These are phyloP conservation scores for Linum lewisii DNA, from an alignment of 345 rosid species.

Conservation along the genomic window DNA sequence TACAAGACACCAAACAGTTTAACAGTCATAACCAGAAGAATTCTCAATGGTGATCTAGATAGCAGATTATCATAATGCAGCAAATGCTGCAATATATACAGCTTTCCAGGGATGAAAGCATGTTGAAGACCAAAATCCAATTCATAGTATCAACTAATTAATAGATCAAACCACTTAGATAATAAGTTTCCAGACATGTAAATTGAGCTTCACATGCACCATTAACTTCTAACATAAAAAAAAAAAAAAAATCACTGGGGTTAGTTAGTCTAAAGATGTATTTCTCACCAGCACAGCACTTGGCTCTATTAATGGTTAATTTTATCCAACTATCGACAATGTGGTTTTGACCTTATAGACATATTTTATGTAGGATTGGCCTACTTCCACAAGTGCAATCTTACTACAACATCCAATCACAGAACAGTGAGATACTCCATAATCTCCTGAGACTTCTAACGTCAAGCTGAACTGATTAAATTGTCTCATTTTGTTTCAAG, in stretches of 20 bases:
- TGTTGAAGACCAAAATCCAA: too few relatives aligned
- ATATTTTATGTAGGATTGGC: not conserved
- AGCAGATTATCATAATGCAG: not conserved
- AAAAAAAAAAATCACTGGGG: not conserved
- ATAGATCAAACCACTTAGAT: too few relatives aligned
- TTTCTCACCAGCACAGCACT: not conserved
- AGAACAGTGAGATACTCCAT: not conserved
- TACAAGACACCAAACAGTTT: conserved; percentile 13
- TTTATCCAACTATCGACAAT: not conserved
- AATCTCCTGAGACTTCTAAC: not conserved
- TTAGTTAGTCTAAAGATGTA: not conserved
- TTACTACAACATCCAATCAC: not conserved
- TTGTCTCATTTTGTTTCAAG: not conserved
- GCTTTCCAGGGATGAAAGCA: not conserved
- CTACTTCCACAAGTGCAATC: not conserved
- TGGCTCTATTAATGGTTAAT: not conserved
- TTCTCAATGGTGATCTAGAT: not conserved
- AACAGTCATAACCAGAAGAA: conserved; percentile 8
- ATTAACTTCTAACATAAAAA: too few relatives aligned
- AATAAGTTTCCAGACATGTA: too few relatives aligned
- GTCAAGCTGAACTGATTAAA: not conserved
- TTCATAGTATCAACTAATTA: too few relatives aligned
- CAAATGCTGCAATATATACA: not conserved
- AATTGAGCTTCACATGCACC: too few relatives aligned
- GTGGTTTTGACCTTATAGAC: not conserved